Base-by-base conservation (phyloP, 1,284 basidiomycete genomes). In the Austroboletus rostrupii region DNA sequence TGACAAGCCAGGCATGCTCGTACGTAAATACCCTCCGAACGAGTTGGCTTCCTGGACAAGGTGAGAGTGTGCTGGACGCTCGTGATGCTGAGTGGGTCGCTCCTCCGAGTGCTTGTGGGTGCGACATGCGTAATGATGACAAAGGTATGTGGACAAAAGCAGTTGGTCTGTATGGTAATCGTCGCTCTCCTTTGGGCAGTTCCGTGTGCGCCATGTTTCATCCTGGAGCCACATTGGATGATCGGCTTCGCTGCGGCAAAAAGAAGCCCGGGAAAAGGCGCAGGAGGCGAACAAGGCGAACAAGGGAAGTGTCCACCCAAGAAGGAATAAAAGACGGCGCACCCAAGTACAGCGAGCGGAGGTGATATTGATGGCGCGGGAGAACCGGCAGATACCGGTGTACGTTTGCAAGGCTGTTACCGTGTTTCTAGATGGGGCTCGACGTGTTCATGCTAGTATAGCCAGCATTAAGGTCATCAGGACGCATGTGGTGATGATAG, bases 1-100 rank as follows among this genome's bases (percentile, higher is more conserved):
- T 49, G 65, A 59, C 54, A 53, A 49, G 57, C 46, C 56, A 12
- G 59, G 61, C 39, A 28, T 48, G 36, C 26, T 57, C 37, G 57
- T 68, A 57, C 62, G 65, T 57, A 70, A 65, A 50, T 57, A 45
- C 28, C 50, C 40, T 60, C 16, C 16, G 58, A 61, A 52, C 49
- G 40, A 28, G 54, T 43, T 38, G 47, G 49, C 36, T 62, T 65
- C 47, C 63, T 65, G 53, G 54, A 65, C 53, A 43, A 67, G 60
- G 64, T 58, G 56, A 60, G 62, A 50, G 40, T 35, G 12, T 40
- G 26, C 53, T 58, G 48, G 43, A 50, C 49, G 54, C 50, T 61
- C 50, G 57, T 56, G 38, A 63, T 56, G 44, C 17, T 49, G 37
- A 37, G 56, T 43, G 33, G 47, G 11, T 53, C 43, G 29, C 48